Evolutionary conservation across 2,329 filamentous ascomycete species (phyloP), one percentile per base, ranked within the genome.

Genomic region (Blumeriella jaapii): DNA sequence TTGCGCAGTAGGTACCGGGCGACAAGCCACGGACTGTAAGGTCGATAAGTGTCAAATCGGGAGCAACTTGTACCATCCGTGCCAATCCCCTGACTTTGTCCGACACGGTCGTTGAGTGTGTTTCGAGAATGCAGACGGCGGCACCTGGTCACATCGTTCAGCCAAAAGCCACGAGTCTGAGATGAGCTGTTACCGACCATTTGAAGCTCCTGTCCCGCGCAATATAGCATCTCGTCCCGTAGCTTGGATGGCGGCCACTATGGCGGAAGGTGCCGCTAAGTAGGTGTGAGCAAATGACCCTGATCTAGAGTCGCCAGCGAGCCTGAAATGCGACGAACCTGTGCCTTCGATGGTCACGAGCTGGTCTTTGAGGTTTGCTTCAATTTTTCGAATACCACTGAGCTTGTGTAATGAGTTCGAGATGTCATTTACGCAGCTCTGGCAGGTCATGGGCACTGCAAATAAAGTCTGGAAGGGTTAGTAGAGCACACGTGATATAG

Each of bases 41-140:
- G 60, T 98, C 91, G 45, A 96, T 69, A 35, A 96, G 65, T 9
- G 30, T 32, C 20, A 32, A 23, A 10, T 32, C 19, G 23, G 30
- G 30, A 32, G 30, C 23, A 16, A 32, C 30, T 16, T 32, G 30
- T 7, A 32, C 20, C 20, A 32, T 93, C 49, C 91, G 77, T 42
- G 82, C 85, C 25, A 98, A 65, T 17, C 91, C 91, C 48, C 83
- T 75, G 34, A 98, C 86, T 50, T 82, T 68, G 52, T 79, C 70
- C 46, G 63, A 58, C 37, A 77, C 69, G 38, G 60, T 59, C 23
- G 59, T 62, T 29, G 76, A 70, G 53, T 84, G 77, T 38, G 85
- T 93, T 65, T 98, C 91, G 41, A 98, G 74, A 54, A 98, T 96
- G 61, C 87, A 94, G 27, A 98, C 91, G 28, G 89, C 85, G 18